phyloP scores from a whole-genome alignment of 2,329 filamentous ascomycete species.

The Penicillium digitatum region DNA sequence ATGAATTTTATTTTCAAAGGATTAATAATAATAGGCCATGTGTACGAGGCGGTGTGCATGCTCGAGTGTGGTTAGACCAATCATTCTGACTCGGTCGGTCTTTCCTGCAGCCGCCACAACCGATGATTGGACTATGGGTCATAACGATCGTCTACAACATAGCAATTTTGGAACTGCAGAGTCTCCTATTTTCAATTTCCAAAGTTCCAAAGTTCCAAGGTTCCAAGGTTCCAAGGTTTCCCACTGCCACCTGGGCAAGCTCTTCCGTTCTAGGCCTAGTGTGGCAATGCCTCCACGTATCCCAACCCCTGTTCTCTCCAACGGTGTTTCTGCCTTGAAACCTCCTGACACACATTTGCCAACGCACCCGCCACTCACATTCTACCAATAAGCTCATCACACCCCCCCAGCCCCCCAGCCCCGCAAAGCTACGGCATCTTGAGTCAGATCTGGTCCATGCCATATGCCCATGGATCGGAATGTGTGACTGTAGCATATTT shows the following conservation, averaged over 20 bases:
- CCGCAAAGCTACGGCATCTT: constrained; percentile 1
- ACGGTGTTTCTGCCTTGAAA: constrained; percentile 7
- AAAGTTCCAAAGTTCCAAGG: not conserved
- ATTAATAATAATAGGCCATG: constrained; percentile 1
- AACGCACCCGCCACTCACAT: constrained; percentile 5
- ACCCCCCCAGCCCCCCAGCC: too few species aligned
- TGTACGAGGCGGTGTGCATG: constrained; percentile 8
- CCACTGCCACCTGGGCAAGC: not conserved
- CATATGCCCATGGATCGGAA: not conserved
- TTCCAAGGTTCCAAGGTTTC: too few species aligned
- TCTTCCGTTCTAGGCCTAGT: not conserved
- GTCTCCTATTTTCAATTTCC: not conserved
- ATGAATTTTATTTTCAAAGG: not conserved
- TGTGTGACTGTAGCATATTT: not conserved
- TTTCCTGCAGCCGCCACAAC: constrained; percentile 7
- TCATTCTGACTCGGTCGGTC: not conserved
- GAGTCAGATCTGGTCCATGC: not conserved
- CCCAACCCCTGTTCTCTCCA: constrained; percentile 1
- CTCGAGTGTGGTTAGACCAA: not conserved
- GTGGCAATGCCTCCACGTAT: constrained; percentile 12
- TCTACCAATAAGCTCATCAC: not conserved
- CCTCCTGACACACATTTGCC: constrained; percentile 13
- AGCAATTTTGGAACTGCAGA: constrained; percentile 3
- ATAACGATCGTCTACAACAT: constrained; percentile 8
- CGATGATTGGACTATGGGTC: constrained; percentile 1